Conservation (phyloP, 495 filamentous ascomycete species). For the Recurvomyces mirabilis region DNA sequence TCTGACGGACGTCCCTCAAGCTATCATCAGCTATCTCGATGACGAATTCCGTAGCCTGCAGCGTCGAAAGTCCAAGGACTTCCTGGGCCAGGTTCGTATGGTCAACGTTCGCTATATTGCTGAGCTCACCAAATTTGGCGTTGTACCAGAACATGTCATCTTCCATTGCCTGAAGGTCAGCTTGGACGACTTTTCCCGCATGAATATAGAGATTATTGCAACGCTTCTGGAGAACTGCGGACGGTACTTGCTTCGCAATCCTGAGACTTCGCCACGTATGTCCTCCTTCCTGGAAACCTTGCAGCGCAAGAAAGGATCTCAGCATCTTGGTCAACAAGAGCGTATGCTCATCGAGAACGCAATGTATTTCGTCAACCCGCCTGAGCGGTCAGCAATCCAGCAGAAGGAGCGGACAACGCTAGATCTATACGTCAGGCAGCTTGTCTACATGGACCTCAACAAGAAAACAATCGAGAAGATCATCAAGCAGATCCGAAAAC, state of each 20-base stretch:
- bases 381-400: slow-evolving; percentile 81
- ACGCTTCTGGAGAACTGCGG: slow-evolving; percentile 97
- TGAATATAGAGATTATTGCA: slow-evolving; percentile 98
- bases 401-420: slow-evolving; percentile 92
- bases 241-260: slow-evolving; percentile 84
- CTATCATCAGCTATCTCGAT: slow-evolving; percentile 86
- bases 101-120: slow-evolving; percentile 94
- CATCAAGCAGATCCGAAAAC: slow-evolving; percentile 80
- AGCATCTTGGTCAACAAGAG: slow-evolving; percentile 90
- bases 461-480: slow-evolving; percentile 89
- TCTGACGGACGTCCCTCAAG: slow-evolving; percentile 83
- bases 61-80: slow-evolving; percentile 96
- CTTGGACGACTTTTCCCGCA: slow-evolving; percentile 91
- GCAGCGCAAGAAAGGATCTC: slow-evolving; percentile 87
- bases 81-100: slow-evolving; percentile 83
- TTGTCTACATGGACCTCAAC: slow-evolving; percentile 86
- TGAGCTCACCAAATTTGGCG: slow-evolving; percentile 94
- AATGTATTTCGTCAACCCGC: slow-evolving; percentile 94
- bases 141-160: slow-evolving; percentile 95
- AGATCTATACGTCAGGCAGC: slow-evolving; percentile 80
- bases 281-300: slow-evolving; percentile 85
- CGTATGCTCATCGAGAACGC: slow-evolving; percentile 98
- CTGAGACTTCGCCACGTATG: slow-evolving; percentile 89
- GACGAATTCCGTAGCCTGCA: slow-evolving; percentile 95
- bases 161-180: slow-evolving; percentile 98